Percentiles rank a stretch among this genome's conserved stretches.
Conservation (phyloP, 75 land plant genomes). For the Selaginella tamariscina region DNA sequence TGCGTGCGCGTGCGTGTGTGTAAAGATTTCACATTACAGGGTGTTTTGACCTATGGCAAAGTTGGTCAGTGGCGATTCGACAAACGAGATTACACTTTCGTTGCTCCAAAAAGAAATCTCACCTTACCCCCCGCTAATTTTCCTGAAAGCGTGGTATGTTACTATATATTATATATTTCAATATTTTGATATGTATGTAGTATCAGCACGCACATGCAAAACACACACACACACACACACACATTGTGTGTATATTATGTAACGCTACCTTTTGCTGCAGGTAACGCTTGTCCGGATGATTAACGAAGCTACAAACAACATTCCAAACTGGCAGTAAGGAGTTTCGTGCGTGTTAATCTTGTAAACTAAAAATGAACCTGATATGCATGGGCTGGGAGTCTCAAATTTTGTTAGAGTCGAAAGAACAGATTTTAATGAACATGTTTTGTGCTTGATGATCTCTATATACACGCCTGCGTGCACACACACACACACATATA, state of each 20-base stretch:
- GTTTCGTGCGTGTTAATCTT: too few relatives aligned
- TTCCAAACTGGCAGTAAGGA: constrained; percentile 14
- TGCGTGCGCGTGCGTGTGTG: not conserved
- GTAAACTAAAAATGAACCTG: too few relatives aligned
- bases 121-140: not conserved
- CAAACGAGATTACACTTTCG: not conserved
- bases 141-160: constrained; percentile 11
- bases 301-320: not conserved
- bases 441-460: too few relatives aligned
- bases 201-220: too few relatives aligned
- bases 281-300: constrained; percentile 9
- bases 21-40: not conserved
- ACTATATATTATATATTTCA: not conserved
- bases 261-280: not conserved
- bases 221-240: too few relatives aligned
- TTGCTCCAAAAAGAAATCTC: not conserved
- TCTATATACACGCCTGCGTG: too few relatives aligned
- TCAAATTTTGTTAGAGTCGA: too few relatives aligned
- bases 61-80: constrained; percentile 5
- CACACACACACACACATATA: too few relatives aligned
- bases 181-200: not conserved
- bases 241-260: not conserved
- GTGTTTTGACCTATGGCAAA: not conserved
- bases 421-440: too few relatives aligned
- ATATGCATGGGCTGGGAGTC: too few relatives aligned